Evolutionary conservation across 441 rosid species (phyloP).

Genomic region (Brassica balearica): DNA sequence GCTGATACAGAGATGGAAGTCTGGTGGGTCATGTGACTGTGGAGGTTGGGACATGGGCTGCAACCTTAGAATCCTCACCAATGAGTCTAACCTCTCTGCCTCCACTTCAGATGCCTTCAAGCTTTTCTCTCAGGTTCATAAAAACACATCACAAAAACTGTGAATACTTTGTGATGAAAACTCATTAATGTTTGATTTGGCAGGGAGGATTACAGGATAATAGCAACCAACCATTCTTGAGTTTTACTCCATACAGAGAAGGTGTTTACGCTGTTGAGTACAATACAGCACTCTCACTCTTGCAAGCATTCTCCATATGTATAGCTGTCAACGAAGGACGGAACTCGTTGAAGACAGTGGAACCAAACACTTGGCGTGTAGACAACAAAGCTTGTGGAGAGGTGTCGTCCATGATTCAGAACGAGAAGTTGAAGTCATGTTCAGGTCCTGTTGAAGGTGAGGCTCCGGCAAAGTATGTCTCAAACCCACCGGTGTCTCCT

Average conservation of each 20-base stretch:
- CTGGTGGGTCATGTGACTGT: conserved; percentile 95
- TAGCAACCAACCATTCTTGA: conserved; percentile 59
- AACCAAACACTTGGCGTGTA: conserved; percentile 37
- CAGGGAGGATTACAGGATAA: conserved; percentile 68
- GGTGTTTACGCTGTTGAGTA: conserved; percentile 82
- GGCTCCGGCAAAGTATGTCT: conserved; percentile 57
- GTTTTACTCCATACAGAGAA: conserved; percentile 72
- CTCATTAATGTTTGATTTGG: conserved; percentile 12
- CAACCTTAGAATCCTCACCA: conserved; percentile 69
- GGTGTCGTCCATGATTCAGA: conserved; percentile 34
- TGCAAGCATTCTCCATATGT: conserved; percentile 90
- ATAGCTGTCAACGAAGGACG: conserved; percentile 74
- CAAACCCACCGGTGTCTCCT: conserved; percentile 79
- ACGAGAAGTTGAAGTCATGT: conserved; percentile 43
- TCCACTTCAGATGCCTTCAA: conserved; percentile 55
- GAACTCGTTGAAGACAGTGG: conserved; percentile 46
- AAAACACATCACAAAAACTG: not conserved
- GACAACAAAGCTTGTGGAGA: conserved; percentile 49
- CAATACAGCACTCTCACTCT: conserved; percentile 65
- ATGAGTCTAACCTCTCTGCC: conserved; percentile 44
- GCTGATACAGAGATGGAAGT: conserved; percentile 84
- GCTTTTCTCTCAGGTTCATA: conserved; percentile 75
- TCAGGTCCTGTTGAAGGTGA: conserved; percentile 52
- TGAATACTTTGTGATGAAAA: not conserved
- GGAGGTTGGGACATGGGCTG: conserved; percentile 99